These are phyloP conservation scores for Coemansia sp. DNA, from an alignment of 192 early-diverging fungal species.

Conservation along the genomic window DNA sequence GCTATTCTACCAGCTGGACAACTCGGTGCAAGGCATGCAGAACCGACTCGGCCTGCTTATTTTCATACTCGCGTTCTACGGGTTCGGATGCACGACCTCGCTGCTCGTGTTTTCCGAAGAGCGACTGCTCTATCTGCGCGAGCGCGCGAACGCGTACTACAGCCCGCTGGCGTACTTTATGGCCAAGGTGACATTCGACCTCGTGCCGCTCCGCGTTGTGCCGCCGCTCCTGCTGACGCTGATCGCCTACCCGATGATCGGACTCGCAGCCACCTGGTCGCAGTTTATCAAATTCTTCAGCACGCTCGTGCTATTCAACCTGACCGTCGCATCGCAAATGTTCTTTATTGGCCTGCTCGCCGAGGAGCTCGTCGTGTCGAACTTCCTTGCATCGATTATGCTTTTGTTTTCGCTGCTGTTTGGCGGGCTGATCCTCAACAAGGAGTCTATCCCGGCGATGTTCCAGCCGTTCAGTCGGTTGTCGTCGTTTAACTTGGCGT, in stretches of 20 bases:
- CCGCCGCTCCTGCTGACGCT: constrained; percentile 78
- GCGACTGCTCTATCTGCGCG: constrained; percentile 54
- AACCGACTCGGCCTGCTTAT: constrained; percentile 50
- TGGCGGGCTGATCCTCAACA: constrained; percentile 87
- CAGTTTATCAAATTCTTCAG: constrained; percentile 73
- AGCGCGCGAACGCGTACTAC: constrained; percentile 64
- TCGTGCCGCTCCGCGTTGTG: constrained; percentile 72
- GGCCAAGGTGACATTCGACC: constrained; percentile 60
- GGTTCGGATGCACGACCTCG: constrained; percentile 58
- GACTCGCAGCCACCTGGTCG: constrained; percentile 59
- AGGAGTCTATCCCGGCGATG: constrained; percentile 72
- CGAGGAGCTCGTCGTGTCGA: constrained; percentile 70
- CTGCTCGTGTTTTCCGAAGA: constrained; percentile 48
- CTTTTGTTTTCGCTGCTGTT: constrained; percentile 91
- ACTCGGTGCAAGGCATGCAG: constrained; percentile 42
- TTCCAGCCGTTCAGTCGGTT: constrained; percentile 56
- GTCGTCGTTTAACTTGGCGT: constrained; percentile 88
- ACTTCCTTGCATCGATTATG: constrained; percentile 72
- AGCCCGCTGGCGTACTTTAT: constrained; percentile 58
- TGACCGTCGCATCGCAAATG: constrained; percentile 73
- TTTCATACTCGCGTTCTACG: constrained; percentile 54
- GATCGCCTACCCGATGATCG: constrained; percentile 86
- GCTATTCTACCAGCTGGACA: constrained; percentile 53
- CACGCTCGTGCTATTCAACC: constrained; percentile 79
- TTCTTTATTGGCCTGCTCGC: constrained; percentile 74